Conservation (phyloP, 768 basidiomycete genomes). For the Auricularia sp. region DNA sequence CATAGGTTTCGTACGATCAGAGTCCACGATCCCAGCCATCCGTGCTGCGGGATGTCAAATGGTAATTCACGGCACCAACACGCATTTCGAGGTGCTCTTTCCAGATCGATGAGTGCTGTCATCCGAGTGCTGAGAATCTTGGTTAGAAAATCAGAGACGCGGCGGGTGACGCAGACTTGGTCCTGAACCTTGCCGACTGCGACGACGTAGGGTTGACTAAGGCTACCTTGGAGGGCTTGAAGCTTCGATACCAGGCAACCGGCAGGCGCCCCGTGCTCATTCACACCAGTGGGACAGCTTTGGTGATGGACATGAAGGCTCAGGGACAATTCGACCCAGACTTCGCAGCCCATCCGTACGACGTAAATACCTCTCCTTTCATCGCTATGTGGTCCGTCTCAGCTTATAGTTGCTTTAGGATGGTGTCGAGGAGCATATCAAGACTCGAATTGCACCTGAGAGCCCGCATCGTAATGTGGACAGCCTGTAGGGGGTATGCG, state of each 20-base stretch:
- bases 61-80: background rate
- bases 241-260: background rate
- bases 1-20: background rate
- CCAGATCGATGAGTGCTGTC: too few relatives aligned
- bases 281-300: conserved; percentile 6
- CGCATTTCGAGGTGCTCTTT: background rate
- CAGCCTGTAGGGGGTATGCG: background rate
- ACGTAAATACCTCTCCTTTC: background rate
- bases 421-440: background rate
- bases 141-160: background rate
- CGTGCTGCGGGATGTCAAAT: background rate
- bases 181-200: conserved; percentile 4
- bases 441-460: background rate
- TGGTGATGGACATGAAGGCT: background rate
- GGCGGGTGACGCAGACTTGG: background rate
- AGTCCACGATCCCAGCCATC: background rate
- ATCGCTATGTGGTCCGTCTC: too few relatives aligned
- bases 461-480: background rate
- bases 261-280: conserved; percentile 3
- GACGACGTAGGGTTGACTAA: background rate
- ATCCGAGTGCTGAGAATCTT: too few relatives aligned
- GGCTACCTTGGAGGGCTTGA: conserved; percentile 2
- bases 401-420: background rate
- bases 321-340: background rate
- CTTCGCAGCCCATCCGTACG: background rate